phyloP scores from a whole-genome alignment of 2,329 filamentous ascomycete species.

The Periglandula ipomoeae region DNA sequence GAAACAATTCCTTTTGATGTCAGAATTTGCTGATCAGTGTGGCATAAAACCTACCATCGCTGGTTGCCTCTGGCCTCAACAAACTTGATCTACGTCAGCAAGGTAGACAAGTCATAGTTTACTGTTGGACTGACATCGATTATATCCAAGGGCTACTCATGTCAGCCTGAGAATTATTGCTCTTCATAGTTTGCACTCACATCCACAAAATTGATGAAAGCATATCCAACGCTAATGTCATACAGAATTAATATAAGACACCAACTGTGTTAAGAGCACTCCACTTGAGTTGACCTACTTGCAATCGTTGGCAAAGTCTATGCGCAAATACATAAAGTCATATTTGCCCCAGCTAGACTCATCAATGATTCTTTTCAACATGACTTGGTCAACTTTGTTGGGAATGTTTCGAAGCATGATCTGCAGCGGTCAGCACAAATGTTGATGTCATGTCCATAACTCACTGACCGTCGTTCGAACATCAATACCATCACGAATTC shows the following conservation, averaged over 20 bases:
- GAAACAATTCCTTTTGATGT: constrained; percentile 58
- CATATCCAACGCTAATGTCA: constrained; percentile 72
- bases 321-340: constrained; percentile 91
- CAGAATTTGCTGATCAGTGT: constrained; percentile 1
- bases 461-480: constrained; percentile 64
- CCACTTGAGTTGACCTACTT: constrained; percentile 54
- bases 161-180: not conserved
- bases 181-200: constrained; percentile 37
- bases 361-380: constrained; percentile 73
- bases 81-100: constrained; percentile 42
- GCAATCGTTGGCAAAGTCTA: constrained; percentile 77
- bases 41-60: constrained; percentile 44
- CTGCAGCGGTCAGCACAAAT: constrained; percentile 28
- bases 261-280: constrained; percentile 2
- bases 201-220: constrained; percentile 90
- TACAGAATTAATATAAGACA: not conserved
- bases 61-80: constrained; percentile 61
- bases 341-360: constrained; percentile 72
- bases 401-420: constrained; percentile 95
- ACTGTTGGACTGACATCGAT: constrained; percentile 46
- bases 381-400: constrained; percentile 72
- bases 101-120: not conserved
- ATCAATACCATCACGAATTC: constrained; percentile 58
- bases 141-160: constrained; percentile 62
- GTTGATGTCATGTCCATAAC: not conserved